phyloP scores from a whole-genome alignment of 1,139 yeast genomes.

The Sugiyamaella paludigena region DNA sequence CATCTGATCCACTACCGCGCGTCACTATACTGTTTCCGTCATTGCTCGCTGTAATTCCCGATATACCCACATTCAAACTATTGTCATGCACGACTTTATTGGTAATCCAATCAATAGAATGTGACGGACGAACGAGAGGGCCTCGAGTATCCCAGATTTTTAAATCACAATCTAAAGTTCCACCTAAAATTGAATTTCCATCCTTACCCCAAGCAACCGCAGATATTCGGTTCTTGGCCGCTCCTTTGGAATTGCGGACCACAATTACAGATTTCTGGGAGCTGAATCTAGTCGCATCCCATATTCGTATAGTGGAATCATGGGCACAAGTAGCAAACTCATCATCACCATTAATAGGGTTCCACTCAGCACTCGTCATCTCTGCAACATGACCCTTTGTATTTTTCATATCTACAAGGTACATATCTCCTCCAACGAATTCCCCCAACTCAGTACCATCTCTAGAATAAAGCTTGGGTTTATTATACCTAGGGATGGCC shows the following conservation, averaged over 20 bases:
- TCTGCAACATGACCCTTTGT: conserved; percentile 41
- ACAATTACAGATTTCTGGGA: conserved; percentile 35
- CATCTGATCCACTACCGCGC: conserved; percentile 31
- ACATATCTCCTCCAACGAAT: conserved; percentile 39
- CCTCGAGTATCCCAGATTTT: conserved; percentile 36
- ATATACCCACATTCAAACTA: conserved; percentile 24
- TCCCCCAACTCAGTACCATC: conserved; percentile 33
- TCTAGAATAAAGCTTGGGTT: conserved; percentile 30
- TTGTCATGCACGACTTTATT: conserved; percentile 16
- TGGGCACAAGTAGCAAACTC: conserved; percentile 34
- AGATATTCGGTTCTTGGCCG: conserved; percentile 27
- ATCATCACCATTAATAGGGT: conserved; percentile 23
- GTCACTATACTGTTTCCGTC: conserved; percentile 29
- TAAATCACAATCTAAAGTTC: conserved; percentile 33
- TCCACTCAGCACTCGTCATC: conserved; percentile 38
- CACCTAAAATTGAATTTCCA: conserved; percentile 28
- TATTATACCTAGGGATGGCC: conserved; percentile 31
- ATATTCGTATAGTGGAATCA: conserved; percentile 40
- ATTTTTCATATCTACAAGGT: conserved; percentile 39
- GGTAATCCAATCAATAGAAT: conserved; percentile 29
- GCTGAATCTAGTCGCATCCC: conserved; percentile 34
- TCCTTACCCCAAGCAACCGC: conserved; percentile 28
- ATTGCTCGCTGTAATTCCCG: conserved; percentile 9
- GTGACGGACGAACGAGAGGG: conserved; percentile 34
- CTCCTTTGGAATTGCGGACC: conserved; percentile 28